phyloP scores from a whole-genome alignment of 2,329 filamentous ascomycete genomes.

The Verticillium albo-atrum region DNA sequence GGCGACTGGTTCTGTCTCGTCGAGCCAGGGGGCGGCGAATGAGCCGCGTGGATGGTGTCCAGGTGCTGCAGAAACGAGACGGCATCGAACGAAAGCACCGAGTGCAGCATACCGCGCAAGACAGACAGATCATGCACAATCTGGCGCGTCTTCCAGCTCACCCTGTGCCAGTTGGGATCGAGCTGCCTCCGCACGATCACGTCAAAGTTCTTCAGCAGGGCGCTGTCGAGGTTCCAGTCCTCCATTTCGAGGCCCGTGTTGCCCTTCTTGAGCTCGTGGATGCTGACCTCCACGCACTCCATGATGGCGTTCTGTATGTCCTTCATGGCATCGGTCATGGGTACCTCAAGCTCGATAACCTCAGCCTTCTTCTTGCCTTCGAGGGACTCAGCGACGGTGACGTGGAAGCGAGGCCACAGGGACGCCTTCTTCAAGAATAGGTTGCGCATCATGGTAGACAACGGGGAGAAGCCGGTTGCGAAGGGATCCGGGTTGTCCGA shows the following conservation, averaged over 20 bases:
- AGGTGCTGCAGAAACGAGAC: slow-evolving; percentile 90
- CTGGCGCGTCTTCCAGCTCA: slow-evolving; percentile 91
- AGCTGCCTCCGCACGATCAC: slow-evolving; percentile 81
- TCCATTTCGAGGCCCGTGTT: slow-evolving; percentile 92
- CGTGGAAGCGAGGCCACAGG: slow-evolving; percentile 89
- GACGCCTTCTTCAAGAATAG: slow-evolving; percentile 85
- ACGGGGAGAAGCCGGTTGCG: slow-evolving; percentile 78
- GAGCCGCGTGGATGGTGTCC: slow-evolving; percentile 88
- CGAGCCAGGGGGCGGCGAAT: slow-evolving; percentile 82
- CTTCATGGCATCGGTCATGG: slow-evolving; percentile 92
- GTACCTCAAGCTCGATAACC: slow-evolving; percentile 93
- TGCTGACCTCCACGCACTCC: slow-evolving; percentile 93
- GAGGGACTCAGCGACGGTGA: slow-evolving; percentile 81
- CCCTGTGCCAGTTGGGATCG: slow-evolving; percentile 94
- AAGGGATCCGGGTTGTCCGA: slow-evolving; percentile 92
- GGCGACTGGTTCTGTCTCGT: slow-evolving; percentile 86
- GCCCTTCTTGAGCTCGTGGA: slow-evolving; percentile 86
- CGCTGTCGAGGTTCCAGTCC: slow-evolving; percentile 94
- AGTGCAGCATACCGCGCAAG: slow-evolving; percentile 76
- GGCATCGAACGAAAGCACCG: slow-evolving; percentile 78
- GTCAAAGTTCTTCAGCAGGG: slow-evolving; percentile 89
- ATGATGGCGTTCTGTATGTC: slow-evolving; percentile 92
- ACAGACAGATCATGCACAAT: slow-evolving; percentile 88
- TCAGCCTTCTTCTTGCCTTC: slow-evolving; percentile 92
- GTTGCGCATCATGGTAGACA: slow-evolving; percentile 88